Evolutionary conservation across 225 moss, liverwort and hornwort genomes (phyloP), one percentile per base, ranked within the genome.

Genomic region (Pleurozium schreberi): DNA sequence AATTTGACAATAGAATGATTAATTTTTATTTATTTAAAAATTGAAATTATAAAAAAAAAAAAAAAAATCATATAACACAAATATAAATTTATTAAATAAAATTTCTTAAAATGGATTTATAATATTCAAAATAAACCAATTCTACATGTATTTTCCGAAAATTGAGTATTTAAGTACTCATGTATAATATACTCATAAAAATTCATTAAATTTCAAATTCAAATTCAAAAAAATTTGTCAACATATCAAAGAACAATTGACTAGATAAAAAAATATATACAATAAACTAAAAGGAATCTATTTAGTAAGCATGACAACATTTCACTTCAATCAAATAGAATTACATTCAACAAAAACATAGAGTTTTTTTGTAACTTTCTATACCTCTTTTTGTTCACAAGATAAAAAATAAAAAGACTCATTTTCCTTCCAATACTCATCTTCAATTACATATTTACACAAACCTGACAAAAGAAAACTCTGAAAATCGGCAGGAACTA

Each of bases 141-240:
- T 8, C 6, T 28, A 53, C 11, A 33, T 5, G 1, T 20, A 6
- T 15, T n/a, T 40, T 19, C 8, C 2, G 5, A 17, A 20, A 67
- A 28, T 9, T 18, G 6, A 13, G 1, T 52, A 34, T 19, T 23
- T 33, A 40, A 33, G 1, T 20, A 52, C 4, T 42, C 13, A 69
- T 85, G 4, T 23, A 20, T 13, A 59, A 19, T 28, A 49, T 7
- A 31, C 1, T 31, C 5, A 12, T 23, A 15, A 6, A 19, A 27
- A 55, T 34, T 33, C 38, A 31, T n/a, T 1, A 18, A 43, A 59
- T 2, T 64, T 30, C n/a, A n/a, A n/a, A n/a, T n/a, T 7, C 5
- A 52, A 74, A 62, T 1, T 27, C 59, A 11, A 57, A 15, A 20
- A 0, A 2, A 7, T 2, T n/a, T 5, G 0, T 27, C 2, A 59